Conservation (phyloP, 1,139 yeast species). For the Zygosaccharomyces sapae region DNA sequence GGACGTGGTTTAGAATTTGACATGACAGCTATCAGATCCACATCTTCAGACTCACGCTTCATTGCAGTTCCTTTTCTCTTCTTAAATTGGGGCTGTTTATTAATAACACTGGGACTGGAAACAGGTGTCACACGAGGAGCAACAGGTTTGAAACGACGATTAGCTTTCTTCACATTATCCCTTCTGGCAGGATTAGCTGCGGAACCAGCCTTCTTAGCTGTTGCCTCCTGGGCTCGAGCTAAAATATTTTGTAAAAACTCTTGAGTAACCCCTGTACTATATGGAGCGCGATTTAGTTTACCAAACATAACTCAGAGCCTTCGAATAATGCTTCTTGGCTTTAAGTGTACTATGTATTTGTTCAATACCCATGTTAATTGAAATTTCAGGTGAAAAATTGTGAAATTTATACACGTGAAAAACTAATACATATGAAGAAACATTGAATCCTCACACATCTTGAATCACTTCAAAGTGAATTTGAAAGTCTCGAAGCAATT, state of each 20-base stretch:
- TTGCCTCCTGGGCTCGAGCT: conserved; percentile 19
- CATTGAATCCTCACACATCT: not conserved
- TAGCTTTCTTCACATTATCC: conserved; percentile 1
- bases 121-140: conserved; percentile 15
- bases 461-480: conserved; percentile 7
- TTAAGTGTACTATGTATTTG: not conserved
- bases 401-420: conserved; percentile 2
- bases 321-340: not conserved
- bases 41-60: conserved; percentile 9
- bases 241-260: conserved; percentile 19
- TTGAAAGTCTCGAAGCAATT: not conserved
- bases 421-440: not conserved
- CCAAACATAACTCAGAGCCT: not conserved
- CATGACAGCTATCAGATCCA: conserved; percentile 15
- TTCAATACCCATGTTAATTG: not conserved
- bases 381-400: conserved; percentile 2
- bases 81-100: conserved; percentile 20
- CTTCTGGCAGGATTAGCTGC: conserved; percentile 1
- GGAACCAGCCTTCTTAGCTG: conserved; percentile 14
- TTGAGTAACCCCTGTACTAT: conserved; percentile 25
- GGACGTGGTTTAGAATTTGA: conserved; percentile 2
- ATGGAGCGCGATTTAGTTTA: conserved; percentile 11
- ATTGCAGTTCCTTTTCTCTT: conserved; percentile 9
- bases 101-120: conserved; percentile 16
- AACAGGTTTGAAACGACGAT: conserved; percentile 6